Percentiles rank a stretch among this genome's conserved stretches.
phyloP scores from a whole-genome alignment of 2,329 filamentous ascomycete genomes.

The Colletotrichum chrysophilum region DNA sequence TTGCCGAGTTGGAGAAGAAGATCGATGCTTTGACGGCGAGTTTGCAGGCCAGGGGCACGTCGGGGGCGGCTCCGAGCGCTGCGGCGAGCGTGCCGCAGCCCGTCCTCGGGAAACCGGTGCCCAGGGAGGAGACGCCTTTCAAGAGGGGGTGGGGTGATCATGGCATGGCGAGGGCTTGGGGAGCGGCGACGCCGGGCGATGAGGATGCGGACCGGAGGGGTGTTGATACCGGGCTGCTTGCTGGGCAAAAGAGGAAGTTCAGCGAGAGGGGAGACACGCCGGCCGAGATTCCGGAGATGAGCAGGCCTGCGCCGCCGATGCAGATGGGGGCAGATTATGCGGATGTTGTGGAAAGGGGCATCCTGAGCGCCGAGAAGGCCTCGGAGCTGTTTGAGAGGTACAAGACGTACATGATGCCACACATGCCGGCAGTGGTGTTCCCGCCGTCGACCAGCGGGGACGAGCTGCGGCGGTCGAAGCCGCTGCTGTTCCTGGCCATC shows the following conservation, averaged over 20 bases:
- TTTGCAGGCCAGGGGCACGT: constrained; percentile 60
- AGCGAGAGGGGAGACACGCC: constrained; percentile 24
- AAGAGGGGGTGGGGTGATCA: constrained; percentile 15
- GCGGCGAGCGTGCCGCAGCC: constrained; percentile 23
- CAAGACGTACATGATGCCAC: constrained; percentile 62
- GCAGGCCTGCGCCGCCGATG: constrained; percentile 10
- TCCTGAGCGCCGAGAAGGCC: constrained; percentile 62
- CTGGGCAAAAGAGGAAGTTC: constrained; percentile 35
- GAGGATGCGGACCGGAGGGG: neutral
- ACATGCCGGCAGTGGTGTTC: constrained; percentile 69
- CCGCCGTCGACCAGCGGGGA: constrained; percentile 55
- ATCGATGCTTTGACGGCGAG: constrained; percentile 87
- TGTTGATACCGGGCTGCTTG: neutral
- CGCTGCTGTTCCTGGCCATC: constrained; percentile 73
- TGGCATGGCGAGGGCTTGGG: constrained; percentile 4
- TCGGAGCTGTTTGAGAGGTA: constrained; percentile 63
- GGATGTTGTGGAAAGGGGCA: constrained; percentile 63
- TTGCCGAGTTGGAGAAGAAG: constrained; percentile 90
- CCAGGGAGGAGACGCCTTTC: neutral
- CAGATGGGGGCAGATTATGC: constrained; percentile 31
- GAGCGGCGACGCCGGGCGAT: neutral
- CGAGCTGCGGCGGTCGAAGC: constrained; percentile 63
- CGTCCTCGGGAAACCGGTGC: neutral
- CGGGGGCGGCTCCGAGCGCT: constrained; percentile 13
- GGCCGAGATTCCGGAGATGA: neutral